These are phyloP conservation scores for Debaryomyces sp. DNA, from an alignment of 1,139 yeast genomes.

Conservation along the genomic window DNA sequence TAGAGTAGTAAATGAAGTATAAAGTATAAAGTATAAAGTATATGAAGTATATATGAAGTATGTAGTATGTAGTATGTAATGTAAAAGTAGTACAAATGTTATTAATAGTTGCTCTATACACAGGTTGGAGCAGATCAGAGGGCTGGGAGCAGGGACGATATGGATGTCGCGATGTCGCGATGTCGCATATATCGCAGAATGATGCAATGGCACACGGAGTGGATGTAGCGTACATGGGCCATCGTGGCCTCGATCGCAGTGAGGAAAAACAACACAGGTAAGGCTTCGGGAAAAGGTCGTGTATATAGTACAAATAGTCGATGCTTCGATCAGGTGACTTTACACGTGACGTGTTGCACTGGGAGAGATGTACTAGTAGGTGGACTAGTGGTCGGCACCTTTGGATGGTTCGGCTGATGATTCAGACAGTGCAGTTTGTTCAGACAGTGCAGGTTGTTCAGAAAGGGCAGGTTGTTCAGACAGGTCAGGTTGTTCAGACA, in stretches of 20 bases:
- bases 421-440: neutral
- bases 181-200: neutral
- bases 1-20: no score
- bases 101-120: neutral
- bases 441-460: neutral
- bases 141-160: neutral
- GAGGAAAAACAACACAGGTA: no score
- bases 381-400: neutral
- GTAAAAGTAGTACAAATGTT: no score
- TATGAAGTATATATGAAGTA: no score
- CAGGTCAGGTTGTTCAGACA: neutral
- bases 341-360: neutral
- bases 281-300: no score
- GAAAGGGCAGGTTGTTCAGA: neutral
- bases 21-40: no score
- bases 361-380: neutral
- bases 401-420: neutral
- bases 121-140: neutral
- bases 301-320: no score
- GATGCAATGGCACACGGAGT: neutral
- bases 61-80: no score
- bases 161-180: neutral
- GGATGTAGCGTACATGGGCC: neutral
- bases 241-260: neutral
- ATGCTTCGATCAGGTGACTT: no score